phyloP scores from a whole-genome alignment of 768 basidiomycete genomes.

The Cytidiella melzeri region DNA sequence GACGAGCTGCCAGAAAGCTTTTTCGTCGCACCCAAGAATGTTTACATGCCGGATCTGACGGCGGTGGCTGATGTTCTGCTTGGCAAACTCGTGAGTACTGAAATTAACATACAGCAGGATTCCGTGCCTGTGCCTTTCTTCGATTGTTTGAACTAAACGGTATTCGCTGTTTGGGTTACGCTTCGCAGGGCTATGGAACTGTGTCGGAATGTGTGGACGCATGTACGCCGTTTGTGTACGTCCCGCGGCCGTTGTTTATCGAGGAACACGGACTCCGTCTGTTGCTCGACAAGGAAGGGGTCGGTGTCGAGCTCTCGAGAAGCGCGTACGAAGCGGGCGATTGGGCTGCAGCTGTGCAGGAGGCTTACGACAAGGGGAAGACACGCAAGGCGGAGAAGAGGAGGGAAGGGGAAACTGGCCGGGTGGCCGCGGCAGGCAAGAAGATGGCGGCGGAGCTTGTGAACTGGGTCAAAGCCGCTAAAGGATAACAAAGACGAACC shows the following conservation, averaged over 20 bases:
- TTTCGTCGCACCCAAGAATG: slow-evolving; percentile 68
- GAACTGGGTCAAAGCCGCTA: slow-evolving; percentile 37
- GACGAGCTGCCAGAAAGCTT: slow-evolving; percentile 57
- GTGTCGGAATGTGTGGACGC: slow-evolving; percentile 76
- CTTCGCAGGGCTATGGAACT: slow-evolving; percentile 69
- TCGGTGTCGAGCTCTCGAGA: slow-evolving; percentile 34
- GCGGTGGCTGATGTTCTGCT: slow-evolving; percentile 69
- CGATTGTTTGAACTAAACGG: neutral
- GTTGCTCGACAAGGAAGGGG: slow-evolving; percentile 32
- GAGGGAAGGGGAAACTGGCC: slow-evolving; percentile 35
- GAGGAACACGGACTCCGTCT: slow-evolving; percentile 74
- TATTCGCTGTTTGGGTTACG: slow-evolving; percentile 3
- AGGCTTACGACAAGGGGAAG: slow-evolving; percentile 51
- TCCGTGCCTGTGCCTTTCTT: neutral
- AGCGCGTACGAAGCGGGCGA: slow-evolving; percentile 63
- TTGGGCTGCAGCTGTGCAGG: slow-evolving; percentile 54
- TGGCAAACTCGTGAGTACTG: slow-evolving; percentile 59
- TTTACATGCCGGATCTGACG: slow-evolving; percentile 81
- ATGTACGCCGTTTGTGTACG: slow-evolving; percentile 74
- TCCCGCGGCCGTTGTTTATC: slow-evolving; percentile 73
- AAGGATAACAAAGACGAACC: neutral
- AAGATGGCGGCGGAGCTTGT: slow-evolving; percentile 43
- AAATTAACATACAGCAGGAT: too few relatives aligned
- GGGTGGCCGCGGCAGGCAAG: slow-evolving; percentile 36
- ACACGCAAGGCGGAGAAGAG: slow-evolving; percentile 44